phyloP scores from a whole-genome alignment of 1,139 yeast genomes.

The Protomyces pachydermus region DNA sequence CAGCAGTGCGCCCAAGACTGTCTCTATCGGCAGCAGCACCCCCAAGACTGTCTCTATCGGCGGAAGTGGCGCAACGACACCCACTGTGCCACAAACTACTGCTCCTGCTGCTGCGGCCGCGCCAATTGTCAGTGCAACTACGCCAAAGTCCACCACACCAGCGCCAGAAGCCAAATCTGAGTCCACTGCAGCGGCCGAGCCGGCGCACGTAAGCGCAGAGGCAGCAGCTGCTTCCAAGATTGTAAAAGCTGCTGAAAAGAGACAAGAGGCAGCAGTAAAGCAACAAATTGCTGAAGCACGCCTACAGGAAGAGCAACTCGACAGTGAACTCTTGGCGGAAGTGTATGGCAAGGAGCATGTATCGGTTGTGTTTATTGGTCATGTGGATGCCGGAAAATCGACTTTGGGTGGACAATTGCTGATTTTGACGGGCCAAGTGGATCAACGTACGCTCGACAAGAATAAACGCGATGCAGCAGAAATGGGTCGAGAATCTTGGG shows the following conservation, averaged over 20 bases:
- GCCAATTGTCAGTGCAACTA: slow-evolving; percentile 1
- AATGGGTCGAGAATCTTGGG: slow-evolving; percentile 99
- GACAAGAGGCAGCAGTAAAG: slow-evolving; percentile 41
- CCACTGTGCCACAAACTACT: slow-evolving; percentile 33
- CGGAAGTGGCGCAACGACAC: slow-evolving; percentile 30
- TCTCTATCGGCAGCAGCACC: slow-evolving; percentile 13
- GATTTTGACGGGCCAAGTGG: slow-evolving; percentile 91
- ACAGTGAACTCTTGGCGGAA: slow-evolving; percentile 81
- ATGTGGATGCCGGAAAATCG: slow-evolving; percentile 98
- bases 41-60: slow-evolving; percentile 4
- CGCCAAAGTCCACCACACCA: slow-evolving; percentile 28
- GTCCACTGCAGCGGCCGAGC: slow-evolving; percentile 34
- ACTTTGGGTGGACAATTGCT: slow-evolving; percentile 98
- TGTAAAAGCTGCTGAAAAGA: slow-evolving; percentile 34
- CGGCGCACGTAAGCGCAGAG: slow-evolving; percentile 32
- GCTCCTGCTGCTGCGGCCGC: slow-evolving; percentile 28
- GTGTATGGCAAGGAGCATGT: slow-evolving; percentile 96
- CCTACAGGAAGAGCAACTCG: slow-evolving; percentile 81
- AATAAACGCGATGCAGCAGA: slow-evolving; percentile 98
- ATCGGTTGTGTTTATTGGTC: slow-evolving; percentile 97
- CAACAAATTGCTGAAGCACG: slow-evolving; percentile 46
- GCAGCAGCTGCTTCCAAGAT: slow-evolving; percentile 33
- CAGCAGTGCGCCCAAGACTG: slow-evolving; percentile 15
- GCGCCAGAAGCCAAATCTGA: slow-evolving; percentile 29
- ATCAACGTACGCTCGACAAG: slow-evolving; percentile 97